phyloP scores from a whole-genome alignment of 1,139 yeast species.

The Taphrina populina region DNA sequence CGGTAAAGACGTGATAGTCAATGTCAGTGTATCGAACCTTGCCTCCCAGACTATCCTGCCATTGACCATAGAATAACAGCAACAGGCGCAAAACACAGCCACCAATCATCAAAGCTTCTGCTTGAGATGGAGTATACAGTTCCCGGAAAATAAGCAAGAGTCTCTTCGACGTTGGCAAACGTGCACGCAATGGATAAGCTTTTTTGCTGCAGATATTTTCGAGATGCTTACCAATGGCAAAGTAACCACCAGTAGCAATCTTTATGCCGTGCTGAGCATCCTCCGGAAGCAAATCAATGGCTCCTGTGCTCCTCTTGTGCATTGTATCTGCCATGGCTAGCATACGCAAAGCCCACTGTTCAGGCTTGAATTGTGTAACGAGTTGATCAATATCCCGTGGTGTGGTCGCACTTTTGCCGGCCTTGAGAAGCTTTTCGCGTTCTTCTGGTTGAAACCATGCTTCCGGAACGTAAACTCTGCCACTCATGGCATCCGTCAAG shows the following conservation, averaged over 20 bases:
- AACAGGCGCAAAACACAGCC: slow-evolving; percentile 53
- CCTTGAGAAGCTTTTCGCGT: slow-evolving; percentile 12
- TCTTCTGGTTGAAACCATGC: slow-evolving; percentile 13
- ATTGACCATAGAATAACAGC: slow-evolving; percentile 77
- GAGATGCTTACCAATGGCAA: slow-evolving; percentile 27
- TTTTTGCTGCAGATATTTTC: neutral
- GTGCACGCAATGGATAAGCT: slow-evolving; percentile 26
- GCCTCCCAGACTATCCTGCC: slow-evolving; percentile 72
- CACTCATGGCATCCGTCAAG: slow-evolving; percentile 30
- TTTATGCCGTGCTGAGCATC: slow-evolving; percentile 18
- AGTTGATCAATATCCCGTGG: neutral
- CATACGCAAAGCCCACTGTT: slow-evolving; percentile 11
- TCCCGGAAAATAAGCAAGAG: slow-evolving; percentile 1
- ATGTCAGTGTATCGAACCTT: slow-evolving; percentile 87
- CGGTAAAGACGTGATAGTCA: slow-evolving; percentile 89
- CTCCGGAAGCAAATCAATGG: slow-evolving; percentile 21
- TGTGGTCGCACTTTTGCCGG: neutral
- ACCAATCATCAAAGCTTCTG: slow-evolving; percentile 7
- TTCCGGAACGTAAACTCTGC: slow-evolving; percentile 19
- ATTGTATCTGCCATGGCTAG: slow-evolving; percentile 10
- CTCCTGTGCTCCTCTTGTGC: slow-evolving; percentile 22
- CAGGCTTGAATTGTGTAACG: neutral
- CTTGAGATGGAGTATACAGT: slow-evolving; percentile 4
- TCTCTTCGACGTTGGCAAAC: slow-evolving; percentile 8
- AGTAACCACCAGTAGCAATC: slow-evolving; percentile 30